A percentile compares a stretch with the other conserved stretches of the same genome.
phyloP scores from a whole-genome alignment of 1,139 yeast species.

The Groenewaldozyma sp. region DNA sequence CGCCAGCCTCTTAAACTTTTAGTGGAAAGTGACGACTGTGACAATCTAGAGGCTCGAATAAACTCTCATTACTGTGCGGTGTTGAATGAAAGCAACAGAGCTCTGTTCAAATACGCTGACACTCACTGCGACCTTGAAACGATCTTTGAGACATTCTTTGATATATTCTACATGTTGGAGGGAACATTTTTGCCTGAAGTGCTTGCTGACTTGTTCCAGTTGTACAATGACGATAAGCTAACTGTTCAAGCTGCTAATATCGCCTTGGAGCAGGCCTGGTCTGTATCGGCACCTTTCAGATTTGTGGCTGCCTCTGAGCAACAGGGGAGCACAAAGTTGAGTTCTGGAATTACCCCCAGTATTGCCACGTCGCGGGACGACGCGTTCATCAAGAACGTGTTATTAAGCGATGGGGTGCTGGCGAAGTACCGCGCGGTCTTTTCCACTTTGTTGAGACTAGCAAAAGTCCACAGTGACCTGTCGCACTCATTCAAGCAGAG shows the following conservation, averaged over 20 bases:
- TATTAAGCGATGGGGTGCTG: not conserved
- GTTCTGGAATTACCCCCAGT: too few species aligned
- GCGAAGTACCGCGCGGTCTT: not conserved
- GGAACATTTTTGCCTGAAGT: constrained; percentile 9
- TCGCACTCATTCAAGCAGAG: not conserved
- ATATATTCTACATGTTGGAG: constrained; percentile 13
- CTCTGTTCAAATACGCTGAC: not conserved
- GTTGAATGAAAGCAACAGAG: not conserved
- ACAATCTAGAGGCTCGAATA: constrained; percentile 2
- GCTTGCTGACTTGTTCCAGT: constrained; percentile 3
- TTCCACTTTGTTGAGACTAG: not conserved
- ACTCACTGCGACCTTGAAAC: not conserved
- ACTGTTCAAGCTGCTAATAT: constrained; percentile 8
- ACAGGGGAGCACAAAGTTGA: too few species aligned
- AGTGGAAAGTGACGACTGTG: not conserved
- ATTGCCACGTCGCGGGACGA: not conserved
- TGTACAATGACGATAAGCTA: not conserved
- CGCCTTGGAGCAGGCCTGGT: constrained; percentile 7
- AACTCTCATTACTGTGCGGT: too few species aligned
- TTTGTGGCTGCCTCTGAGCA: too few species aligned
- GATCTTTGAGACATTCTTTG: not conserved
- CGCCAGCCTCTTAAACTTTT: too few species aligned
- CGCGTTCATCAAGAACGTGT: not conserved
- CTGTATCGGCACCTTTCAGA: constrained; percentile 1
- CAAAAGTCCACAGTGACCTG: not conserved